These are phyloP conservation scores for Neophaeococcomyces aloes DNA, from an alignment of 2,329 filamentous ascomycete genomes.

Conservation along the genomic window DNA sequence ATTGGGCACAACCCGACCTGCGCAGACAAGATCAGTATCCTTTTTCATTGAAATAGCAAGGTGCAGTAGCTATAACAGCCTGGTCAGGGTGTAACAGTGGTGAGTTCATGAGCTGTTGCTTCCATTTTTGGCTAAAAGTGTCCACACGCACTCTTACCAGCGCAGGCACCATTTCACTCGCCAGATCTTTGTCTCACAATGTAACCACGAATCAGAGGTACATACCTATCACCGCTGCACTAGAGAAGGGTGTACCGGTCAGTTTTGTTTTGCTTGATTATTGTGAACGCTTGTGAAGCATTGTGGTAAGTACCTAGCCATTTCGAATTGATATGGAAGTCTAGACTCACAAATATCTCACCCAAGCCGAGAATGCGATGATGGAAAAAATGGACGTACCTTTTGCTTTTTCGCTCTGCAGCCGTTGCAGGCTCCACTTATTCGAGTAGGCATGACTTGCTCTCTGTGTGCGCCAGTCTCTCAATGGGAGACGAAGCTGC, in stretches of 20 bases:
- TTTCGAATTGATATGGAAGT: too few relatives aligned
- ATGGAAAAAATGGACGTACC: constrained; percentile 20
- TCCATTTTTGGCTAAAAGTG: constrained; percentile 8
- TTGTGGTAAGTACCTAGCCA: too few relatives aligned
- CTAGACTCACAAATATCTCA: too few relatives aligned
- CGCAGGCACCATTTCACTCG: too few relatives aligned
- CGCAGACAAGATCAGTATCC: background rate
- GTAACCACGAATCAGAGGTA: background rate
- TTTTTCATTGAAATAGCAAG: too few relatives aligned
- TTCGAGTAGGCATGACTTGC: constrained; percentile 26
- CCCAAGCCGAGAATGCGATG: background rate
- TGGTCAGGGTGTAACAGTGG: background rate
- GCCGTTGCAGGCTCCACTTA: constrained; percentile 32
- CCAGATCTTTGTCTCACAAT: too few relatives aligned
- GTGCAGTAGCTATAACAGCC: constrained; percentile 13
- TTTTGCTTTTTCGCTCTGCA: constrained; percentile 36
- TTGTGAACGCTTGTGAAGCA: too few relatives aligned
- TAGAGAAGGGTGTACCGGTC: constrained; percentile 15
- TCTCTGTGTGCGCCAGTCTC: background rate
- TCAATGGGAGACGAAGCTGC: background rate
- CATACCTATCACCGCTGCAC: constrained; percentile 33
- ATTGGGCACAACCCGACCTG: constrained; percentile 28
- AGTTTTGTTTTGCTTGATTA: background rate
- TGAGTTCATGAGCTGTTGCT: constrained; percentile 2
- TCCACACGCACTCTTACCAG: too few relatives aligned